These are phyloP conservation scores for Fraxinus paxiana DNA, from an alignment of 305 asterid genomes.

Conservation along the genomic window DNA sequence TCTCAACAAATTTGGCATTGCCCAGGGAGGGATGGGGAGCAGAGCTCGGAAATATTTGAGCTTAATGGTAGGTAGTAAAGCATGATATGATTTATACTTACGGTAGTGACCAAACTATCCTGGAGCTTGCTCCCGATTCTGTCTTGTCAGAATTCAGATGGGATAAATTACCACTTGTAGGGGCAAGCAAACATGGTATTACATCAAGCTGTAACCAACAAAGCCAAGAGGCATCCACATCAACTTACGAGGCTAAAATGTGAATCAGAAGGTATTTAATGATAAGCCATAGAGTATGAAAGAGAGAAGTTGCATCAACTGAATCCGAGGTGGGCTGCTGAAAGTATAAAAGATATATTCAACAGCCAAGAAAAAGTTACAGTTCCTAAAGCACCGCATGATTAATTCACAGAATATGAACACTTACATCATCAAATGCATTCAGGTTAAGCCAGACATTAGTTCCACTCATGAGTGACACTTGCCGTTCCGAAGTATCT, in stretches of 20 bases:
- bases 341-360: constrained; percentile 9
- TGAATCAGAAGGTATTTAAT: background rate
- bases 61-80: background rate
- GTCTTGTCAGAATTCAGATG: constrained; percentile 29
- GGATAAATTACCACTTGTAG: constrained; percentile 37
- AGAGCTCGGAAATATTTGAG: background rate
- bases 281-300: constrained; percentile 7
- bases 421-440: constrained; percentile 73
- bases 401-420: constrained; percentile 2
- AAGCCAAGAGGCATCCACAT: constrained; percentile 14
- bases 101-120: constrained; percentile 86
- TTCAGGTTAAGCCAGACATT: constrained; percentile 89
- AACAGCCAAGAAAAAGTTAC: background rate
- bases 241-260: background rate
- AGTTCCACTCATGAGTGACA: constrained; percentile 95
- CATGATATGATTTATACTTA: constrained; percentile 36
- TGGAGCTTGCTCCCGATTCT: constrained; percentile 35
- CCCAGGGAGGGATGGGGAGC: background rate
- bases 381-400: constrained; percentile 3
- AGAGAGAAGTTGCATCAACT: constrained; percentile 4
- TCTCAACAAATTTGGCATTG: background rate
- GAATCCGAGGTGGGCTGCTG: background rate
- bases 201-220: constrained; percentile 69
- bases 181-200: constrained; percentile 75
- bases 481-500: constrained; percentile 89